phyloP scores from a whole-genome alignment of 2,329 filamentous ascomycete genomes.

The Fragosphaeria purpurea region DNA sequence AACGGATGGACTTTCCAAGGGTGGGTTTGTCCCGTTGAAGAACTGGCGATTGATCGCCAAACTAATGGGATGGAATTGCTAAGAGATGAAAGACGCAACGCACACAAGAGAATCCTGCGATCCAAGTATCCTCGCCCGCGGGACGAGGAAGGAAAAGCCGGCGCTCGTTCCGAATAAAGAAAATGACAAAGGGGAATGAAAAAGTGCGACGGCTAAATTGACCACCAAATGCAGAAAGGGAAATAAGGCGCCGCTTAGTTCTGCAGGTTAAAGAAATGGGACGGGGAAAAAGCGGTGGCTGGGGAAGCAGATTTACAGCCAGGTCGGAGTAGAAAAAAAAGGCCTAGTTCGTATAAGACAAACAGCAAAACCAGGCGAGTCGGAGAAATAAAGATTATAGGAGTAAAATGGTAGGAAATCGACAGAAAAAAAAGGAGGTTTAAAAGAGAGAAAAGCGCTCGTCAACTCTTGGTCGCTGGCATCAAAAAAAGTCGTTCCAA shows the following conservation, averaged over 20 bases:
- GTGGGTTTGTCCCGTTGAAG: neutral
- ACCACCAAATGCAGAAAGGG: neutral
- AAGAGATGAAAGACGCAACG: neutral
- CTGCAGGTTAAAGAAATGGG: slow-evolving; percentile 2
- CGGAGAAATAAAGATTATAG: neutral
- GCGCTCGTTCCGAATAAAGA: neutral
- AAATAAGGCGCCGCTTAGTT: slow-evolving; percentile 3
- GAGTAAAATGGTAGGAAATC: neutral
- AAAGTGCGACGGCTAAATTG: slow-evolving; percentile 4
- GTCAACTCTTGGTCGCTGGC: neutral
- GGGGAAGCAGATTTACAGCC: slow-evolving; percentile 5
- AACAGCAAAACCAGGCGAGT: neutral
- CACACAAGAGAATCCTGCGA: neutral
- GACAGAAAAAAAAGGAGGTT: neutral
- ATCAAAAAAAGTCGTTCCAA: too few relatives aligned
- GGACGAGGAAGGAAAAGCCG: too few relatives aligned
- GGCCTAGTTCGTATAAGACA: neutral
- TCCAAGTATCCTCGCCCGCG: too few relatives aligned
- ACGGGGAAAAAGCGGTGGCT: slow-evolving; percentile 13
- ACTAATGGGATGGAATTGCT: neutral
- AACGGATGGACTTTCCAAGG: neutral
- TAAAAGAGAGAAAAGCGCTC: neutral
- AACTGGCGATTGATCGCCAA: neutral
- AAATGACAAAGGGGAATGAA: neutral
- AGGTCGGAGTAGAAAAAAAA: neutral